These are phyloP conservation scores for Strobilomyces echinocephalus DNA, from an alignment of 768 basidiomycete species.

Conservation along the genomic window DNA sequence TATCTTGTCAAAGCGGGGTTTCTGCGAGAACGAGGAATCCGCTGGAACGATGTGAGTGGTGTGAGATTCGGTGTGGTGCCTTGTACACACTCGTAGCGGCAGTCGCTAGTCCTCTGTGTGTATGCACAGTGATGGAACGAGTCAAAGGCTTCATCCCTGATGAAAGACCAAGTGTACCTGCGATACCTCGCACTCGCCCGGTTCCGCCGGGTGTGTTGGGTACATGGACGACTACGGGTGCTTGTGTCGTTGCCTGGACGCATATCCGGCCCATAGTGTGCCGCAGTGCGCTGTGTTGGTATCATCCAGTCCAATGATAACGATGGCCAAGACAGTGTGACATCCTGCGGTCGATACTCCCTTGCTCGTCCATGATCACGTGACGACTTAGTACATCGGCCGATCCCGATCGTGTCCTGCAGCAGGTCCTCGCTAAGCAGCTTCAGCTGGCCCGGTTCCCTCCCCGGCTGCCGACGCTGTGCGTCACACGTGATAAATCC, in stretches of 20 bases:
- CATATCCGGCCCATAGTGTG: conserved; percentile 24
- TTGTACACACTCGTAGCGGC: conserved; percentile 14
- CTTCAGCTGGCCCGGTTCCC: conserved; percentile 35
- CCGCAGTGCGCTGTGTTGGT: conserved; percentile 26
- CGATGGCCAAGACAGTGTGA: background rate
- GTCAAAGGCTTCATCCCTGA: background rate
- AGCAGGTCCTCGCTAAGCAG: conserved; percentile 62
- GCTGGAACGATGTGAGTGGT: conserved; percentile 1
- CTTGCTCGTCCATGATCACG: no score
- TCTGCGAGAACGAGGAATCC: conserved; percentile 14
- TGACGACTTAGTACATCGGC: conserved; percentile 42
- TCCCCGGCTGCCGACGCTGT: conserved; percentile 33
- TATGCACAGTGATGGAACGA: background rate
- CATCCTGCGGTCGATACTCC: conserved; percentile 32
- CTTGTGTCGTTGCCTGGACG: conserved; percentile 8
- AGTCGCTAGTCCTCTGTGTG: conserved; percentile 18
- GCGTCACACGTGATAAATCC: conserved; percentile 32
- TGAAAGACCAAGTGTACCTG: background rate
- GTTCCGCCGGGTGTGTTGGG: conserved; percentile 6
- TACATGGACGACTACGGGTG: conserved; percentile 2
- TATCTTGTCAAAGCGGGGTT: conserved; percentile 82
- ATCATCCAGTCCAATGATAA: conserved; percentile 20
- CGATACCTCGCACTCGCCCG: conserved; percentile 6
- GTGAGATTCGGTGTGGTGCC: background rate
- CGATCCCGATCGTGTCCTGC: conserved; percentile 60